A percentile compares a stretch with the other conserved stretches of the same genome.
These are phyloP conservation scores for Cryptosporidium canis DNA, from an alignment of 169 alveolate species.

Conservation along the genomic window DNA sequence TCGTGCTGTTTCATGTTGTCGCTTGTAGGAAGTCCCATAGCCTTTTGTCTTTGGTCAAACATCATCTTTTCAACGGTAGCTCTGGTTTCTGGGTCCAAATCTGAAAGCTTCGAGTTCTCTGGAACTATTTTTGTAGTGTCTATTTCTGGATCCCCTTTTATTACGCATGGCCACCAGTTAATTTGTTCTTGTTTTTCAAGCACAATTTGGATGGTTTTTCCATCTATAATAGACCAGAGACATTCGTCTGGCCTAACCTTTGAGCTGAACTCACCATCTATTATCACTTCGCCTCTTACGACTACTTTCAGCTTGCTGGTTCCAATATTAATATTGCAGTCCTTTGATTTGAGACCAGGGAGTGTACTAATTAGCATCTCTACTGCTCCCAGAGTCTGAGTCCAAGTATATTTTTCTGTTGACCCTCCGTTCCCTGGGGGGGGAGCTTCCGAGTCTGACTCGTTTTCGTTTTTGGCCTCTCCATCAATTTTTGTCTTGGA, in stretches of 20 bases:
- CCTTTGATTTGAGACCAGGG: constrained; percentile 75
- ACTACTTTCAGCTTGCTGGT: constrained; percentile 78
- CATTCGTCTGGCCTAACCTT: constrained; percentile 92
- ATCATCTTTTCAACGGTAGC: constrained; percentile 97
- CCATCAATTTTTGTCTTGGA: constrained; percentile 23
- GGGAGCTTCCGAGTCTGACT: constrained; percentile 74
- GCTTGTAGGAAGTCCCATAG: constrained; percentile 93
- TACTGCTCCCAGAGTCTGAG: constrained; percentile 86
- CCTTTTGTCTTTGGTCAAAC: constrained; percentile 93
- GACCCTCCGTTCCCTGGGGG: constrained; percentile 89
- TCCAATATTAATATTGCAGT: constrained; percentile 76
- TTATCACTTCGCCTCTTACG: constrained; percentile 78
- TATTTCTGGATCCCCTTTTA: constrained; percentile 94
- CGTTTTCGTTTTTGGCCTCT: constrained; percentile 73
- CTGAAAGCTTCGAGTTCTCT: constrained; percentile 95
- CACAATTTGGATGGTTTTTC: constrained; percentile 85
- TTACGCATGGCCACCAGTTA: constrained; percentile 97
- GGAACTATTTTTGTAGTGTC: constrained; percentile 97
- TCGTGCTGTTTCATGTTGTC: constrained; percentile 92
- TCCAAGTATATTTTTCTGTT: constrained; percentile 92
- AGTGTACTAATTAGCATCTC: constrained; percentile 77
- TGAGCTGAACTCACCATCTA: constrained; percentile 91
- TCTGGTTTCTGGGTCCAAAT: constrained; percentile 96
- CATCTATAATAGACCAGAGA: constrained; percentile 94
- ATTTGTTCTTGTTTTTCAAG: constrained; percentile 90